Base-by-base conservation (phyloP, 768 basidiomycete species). In the Arthromyces matolae region DNA sequence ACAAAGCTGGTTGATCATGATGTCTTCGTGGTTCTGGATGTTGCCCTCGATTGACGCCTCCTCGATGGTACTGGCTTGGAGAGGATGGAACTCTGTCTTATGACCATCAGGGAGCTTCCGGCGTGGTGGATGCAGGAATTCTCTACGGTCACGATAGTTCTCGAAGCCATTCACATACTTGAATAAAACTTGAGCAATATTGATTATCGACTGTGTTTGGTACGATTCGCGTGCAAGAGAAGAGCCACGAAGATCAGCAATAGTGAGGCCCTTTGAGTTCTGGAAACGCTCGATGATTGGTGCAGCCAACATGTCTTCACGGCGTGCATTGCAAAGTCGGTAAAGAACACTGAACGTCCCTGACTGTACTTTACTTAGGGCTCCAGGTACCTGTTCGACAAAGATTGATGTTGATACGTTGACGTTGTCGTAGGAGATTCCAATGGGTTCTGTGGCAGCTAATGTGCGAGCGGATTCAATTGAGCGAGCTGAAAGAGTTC, bases 341-440 rank as follows among this genome's bases (percentile, higher is more conserved):
- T 46, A 46, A 9, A 46, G 23, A 7, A 46, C 27, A 5, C 56
- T 22, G 39, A 68, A 64, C 0, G 68, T 71, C 2, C 69, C 68
- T 2, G 66, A 68, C 31, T 67, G 64, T 5, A 70, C 69, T 49
- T 70, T 71, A 25, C 48, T 55, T 9, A 58, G 57, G 2, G 56
- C 54, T n/a, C 49, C 42, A 3, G 53, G 50, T 0, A 49, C 39
- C 46, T 71, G 64, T 47, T 71, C 66, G 16, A 68, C 54, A 33
- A 54, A 59, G 14, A 62, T 68, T 1, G 68, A 68, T 1, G 54
- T 60, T 0, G 14, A 29, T 22, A 46, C 29, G 22, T 46, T 46
- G n/a, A 46, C 20, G 14, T 50, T 50, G 39, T 53, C 42, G 25
- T 53, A 53, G 3, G 22, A 20, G 18, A 22, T 19, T n/a, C 45